phyloP scores from a whole-genome alignment of 2,329 filamentous ascomycete genomes.

The Macrophomina phaseolina region DNA sequence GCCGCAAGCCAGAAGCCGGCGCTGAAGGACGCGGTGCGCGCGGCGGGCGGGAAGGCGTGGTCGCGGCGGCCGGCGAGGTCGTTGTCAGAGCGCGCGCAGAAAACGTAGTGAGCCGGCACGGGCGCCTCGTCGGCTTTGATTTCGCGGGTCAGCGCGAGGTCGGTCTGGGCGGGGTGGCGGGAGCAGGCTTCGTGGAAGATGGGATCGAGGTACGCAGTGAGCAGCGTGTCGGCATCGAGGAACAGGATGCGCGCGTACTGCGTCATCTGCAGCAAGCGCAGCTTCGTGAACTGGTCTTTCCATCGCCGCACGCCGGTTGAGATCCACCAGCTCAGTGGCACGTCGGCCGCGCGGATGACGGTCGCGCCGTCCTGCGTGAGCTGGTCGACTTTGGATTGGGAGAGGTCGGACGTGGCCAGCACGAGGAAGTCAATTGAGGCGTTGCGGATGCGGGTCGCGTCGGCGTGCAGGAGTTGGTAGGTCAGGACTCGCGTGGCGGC shows the following conservation, averaged over 20 bases:
- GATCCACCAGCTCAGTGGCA: slow-evolving; percentile 43
- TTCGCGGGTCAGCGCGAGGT: slow-evolving; percentile 31
- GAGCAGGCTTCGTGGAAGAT: slow-evolving; percentile 43
- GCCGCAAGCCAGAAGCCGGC: slow-evolving; percentile 51
- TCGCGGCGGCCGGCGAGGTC: slow-evolving; percentile 38
- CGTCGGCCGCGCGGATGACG: slow-evolving; percentile 45
- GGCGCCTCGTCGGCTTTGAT: slow-evolving; percentile 41
- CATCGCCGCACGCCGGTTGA: slow-evolving; percentile 46
- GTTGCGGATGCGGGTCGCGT: slow-evolving; percentile 34
- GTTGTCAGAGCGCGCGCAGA: slow-evolving; percentile 41
- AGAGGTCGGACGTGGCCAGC: slow-evolving; percentile 42
- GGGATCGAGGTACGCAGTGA: slow-evolving; percentile 44
- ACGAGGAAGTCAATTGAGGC: slow-evolving; percentile 45
- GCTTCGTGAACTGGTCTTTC: slow-evolving; percentile 53
- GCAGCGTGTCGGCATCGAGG: slow-evolving; percentile 51
- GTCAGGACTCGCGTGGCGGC: slow-evolving; percentile 38
- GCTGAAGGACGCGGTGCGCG: slow-evolving; percentile 42
- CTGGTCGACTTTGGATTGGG: slow-evolving; percentile 37
- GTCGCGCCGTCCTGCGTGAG: slow-evolving; percentile 48
- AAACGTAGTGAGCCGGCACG: slow-evolving; percentile 48
- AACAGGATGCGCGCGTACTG: slow-evolving; percentile 52
- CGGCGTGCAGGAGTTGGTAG: slow-evolving; percentile 39
- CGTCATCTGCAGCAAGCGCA: slow-evolving; percentile 49
- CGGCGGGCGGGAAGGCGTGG: slow-evolving; percentile 40
- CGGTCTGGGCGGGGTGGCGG: slow-evolving; percentile 30